A percentile compares a stretch with the other conserved stretches of the same genome.
Evolutionary conservation across 495 filamentous ascomycete genomes (phyloP).

Genomic region (Penicillium waksmanii): DNA sequence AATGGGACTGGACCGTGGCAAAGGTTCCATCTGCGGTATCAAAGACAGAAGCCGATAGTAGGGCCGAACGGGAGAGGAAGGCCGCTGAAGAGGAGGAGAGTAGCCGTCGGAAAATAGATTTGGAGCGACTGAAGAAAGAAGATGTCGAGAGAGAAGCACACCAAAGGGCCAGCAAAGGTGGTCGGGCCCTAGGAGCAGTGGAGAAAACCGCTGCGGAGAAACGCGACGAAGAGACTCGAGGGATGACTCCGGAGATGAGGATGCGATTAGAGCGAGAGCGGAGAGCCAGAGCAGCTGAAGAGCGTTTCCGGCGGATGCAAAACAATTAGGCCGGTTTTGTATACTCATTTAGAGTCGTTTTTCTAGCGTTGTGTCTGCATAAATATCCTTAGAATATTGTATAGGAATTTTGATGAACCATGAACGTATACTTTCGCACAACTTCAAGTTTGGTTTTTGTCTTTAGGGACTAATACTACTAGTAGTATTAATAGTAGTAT

Average conservation of each 20-base stretch:
- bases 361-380: constrained; percentile 2
- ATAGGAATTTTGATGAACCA: too few species aligned
- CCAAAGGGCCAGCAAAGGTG: constrained; percentile 47
- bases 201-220: constrained; percentile 73
- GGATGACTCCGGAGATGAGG: constrained; percentile 82
- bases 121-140: constrained; percentile 68
- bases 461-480: too few species aligned
- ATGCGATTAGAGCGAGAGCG: constrained; percentile 79
- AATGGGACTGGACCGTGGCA: constrained; percentile 81
- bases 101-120: constrained; percentile 62
- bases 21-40: constrained; percentile 71
- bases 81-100: constrained; percentile 58
- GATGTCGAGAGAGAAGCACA: constrained; percentile 55
- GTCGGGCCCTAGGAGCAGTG: constrained; percentile 52
- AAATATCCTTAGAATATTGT: too few species aligned
- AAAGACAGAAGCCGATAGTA: constrained; percentile 66
- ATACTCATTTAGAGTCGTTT: not conserved
- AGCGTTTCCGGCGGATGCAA: constrained; percentile 72
- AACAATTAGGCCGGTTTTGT: constrained; percentile 22
- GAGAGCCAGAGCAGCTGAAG: constrained; percentile 84
- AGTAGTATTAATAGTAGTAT: too few species aligned
- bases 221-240: constrained; percentile 79
- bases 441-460: not conserved
- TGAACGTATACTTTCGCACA: not conserved
- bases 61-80: constrained; percentile 64